These are phyloP conservation scores for Vaccinium macrocarpon DNA, from an alignment of 148 eudicot species.

Conservation along the genomic window DNA sequence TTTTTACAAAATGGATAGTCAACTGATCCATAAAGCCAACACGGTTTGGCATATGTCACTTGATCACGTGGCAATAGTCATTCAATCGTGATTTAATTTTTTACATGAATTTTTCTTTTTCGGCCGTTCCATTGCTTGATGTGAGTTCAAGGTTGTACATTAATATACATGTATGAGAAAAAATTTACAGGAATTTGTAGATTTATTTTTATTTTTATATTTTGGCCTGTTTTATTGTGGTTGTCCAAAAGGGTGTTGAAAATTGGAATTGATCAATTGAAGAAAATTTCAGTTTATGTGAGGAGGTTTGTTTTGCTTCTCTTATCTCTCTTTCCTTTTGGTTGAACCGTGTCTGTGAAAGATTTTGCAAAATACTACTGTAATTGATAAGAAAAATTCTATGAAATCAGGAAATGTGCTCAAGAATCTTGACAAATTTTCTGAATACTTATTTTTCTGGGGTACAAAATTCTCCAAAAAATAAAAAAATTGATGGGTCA, in stretches of 20 bases:
- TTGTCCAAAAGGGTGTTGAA: not conserved
- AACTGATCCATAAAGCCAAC: not conserved
- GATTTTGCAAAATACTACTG: no score
- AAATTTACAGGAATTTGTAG: not conserved
- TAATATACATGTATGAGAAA: not conserved
- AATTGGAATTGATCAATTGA: not conserved
- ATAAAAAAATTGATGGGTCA: no score
- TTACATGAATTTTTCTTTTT: not conserved
- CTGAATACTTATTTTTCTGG: no score
- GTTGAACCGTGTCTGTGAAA: no score
- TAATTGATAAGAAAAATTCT: no score
- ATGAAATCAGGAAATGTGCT: no score
- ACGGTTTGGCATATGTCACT: not conserved
- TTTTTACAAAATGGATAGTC: not conserved
- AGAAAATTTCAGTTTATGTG: not conserved
- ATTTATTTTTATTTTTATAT: not conserved
- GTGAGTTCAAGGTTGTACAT: not conserved
- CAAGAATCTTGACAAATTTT: no score
- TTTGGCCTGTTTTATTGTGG: not conserved
- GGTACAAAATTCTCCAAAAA: no score
- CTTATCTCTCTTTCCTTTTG: not conserved
- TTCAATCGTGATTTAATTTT: not conserved
- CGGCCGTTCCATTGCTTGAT: not conserved
- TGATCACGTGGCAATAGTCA: not conserved
- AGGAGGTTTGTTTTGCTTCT: not conserved